Conservation (phyloP, 768 basidiomycete genomes). For the Favolaschia claudopus region DNA sequence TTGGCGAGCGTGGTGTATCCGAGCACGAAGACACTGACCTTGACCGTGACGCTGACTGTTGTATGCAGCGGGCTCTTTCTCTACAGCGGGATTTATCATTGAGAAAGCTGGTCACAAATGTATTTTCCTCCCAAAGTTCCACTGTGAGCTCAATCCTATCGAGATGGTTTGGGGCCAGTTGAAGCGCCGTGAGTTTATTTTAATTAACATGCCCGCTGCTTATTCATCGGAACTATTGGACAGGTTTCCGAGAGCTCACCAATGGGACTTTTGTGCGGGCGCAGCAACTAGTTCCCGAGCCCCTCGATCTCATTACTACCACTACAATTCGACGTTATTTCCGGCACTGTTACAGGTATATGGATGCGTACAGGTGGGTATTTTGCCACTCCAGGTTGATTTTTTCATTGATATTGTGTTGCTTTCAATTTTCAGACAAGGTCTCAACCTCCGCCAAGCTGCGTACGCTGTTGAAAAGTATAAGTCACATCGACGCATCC, state of each 20-base stretch:
- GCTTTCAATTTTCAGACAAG: background rate
- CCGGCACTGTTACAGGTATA: constrained; percentile 4
- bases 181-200: constrained; percentile 1
- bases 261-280: constrained; percentile 5
- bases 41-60: background rate
- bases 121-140: constrained; percentile 10
- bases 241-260: constrained; percentile 8
- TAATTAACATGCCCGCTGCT: background rate
- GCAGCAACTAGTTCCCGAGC: background rate
- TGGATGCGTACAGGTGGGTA: constrained; percentile 12
- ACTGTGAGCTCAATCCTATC: constrained; percentile 12
- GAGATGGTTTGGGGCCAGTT: constrained; percentile 16
- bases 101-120: constrained; percentile 19
- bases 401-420: background rate
- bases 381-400: background rate
- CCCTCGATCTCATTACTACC: background rate
- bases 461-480: constrained; percentile 6
- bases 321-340: constrained; percentile 6
- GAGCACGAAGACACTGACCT: background rate
- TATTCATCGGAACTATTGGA: background rate
- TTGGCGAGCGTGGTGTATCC: background rate
- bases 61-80: constrained; percentile 14
- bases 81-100: constrained; percentile 5
- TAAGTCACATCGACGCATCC: constrained; percentile 1
- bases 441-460: constrained; percentile 3